Evolutionary conservation across 441 rosid genomes (phyloP), one percentile per base, ranked within the genome.

Genomic region (Corymbia calophylla): DNA sequence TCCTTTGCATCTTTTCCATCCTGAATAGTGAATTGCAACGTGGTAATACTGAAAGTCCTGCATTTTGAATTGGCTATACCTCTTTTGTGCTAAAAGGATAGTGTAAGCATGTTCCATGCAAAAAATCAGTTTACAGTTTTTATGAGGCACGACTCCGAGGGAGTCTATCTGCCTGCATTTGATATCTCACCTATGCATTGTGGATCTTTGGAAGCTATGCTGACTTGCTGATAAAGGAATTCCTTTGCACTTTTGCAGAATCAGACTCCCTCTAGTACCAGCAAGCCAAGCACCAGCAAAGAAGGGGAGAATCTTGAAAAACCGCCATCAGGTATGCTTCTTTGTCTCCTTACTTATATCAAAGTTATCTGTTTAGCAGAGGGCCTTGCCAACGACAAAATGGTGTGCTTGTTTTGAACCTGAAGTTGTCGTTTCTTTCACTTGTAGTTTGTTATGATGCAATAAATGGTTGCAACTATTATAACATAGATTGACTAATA

Each of bases 181-280:
- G 62, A 82, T 39, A 35, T 60, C 16, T 58, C 31, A 31, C 29
- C 14, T 84, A 47, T 44, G 35, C 27, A 31, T 66, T 25, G 1
- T 81, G 21, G 29, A 62, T 82, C 27, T 87, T 47, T 88, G 29
- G 47, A 32, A 44, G 29, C 48, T 29, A 35, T 55, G 54, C 77
- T 49, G 68, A 84, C 58, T 87, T 47, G 70, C 84, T 77, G 51
- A 77, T 1, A 27, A 77, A 2, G 84, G 84, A 23, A 51, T 39
- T 77, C 12, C 84, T 47, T 77, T 77, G 51, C 51, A 39, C 70
- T 56, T 87, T 70, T 89, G 31, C 94, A 95, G 98, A 95, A 91
- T 92, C 97, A 93, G 94, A 89, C 90, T 86, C 95, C 90, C 88
- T 93, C 98, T 87, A 91, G 93, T 92, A 89, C 92, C 58, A 93